Evolutionary conservation across 805 yeast species (phyloP), one percentile per base, ranked within the genome.

Genomic region (Grigorovia jiainica): DNA sequence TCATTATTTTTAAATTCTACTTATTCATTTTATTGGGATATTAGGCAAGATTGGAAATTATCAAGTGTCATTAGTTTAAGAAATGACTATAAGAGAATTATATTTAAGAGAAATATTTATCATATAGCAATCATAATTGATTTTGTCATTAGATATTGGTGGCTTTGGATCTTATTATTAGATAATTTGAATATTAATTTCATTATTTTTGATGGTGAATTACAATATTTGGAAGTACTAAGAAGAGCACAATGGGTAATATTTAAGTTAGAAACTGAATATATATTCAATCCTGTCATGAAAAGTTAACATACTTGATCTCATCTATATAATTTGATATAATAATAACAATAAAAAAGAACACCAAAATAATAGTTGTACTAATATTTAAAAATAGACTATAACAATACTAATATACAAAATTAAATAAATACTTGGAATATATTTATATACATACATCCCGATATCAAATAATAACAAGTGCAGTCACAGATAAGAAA

Each of bases 171-270:
- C 50, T 74, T 16, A 63, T 73, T 29, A 68, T 37, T 33, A 19
- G 20, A 40, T 35, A 49, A 65, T 29, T 59, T 55, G 36, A 61
- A 63, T 19, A 68, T 74, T 19, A 83, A 75, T 48, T 60, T 70
- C 21, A 89, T 92, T 1, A 72, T 78, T 43, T 81, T 83, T 38
- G 50, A 49, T 23, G 52, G 53, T 47, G 61, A 74, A 9, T 65
- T 86, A 42, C 92, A 89, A 54, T 49, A 76, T 3, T 61, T 89
- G 41, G 98, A 92, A 58, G 67, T 92, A 6, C 50, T 80, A 7
- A 72, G 98, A 63, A 73, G 98, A 56, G 85, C 89, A 78, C 63
- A 87, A 40, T 92, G 99, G 99, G 76, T 87, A 34, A 73, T 85
- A 46, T 67, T 90, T 56, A 81, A 92, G 54, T 64, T 89, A 15